These are phyloP conservation scores for Tylopilus rubrobrunneus DNA, from an alignment of 768 basidiomycete genomes.

Conservation along the genomic window DNA sequence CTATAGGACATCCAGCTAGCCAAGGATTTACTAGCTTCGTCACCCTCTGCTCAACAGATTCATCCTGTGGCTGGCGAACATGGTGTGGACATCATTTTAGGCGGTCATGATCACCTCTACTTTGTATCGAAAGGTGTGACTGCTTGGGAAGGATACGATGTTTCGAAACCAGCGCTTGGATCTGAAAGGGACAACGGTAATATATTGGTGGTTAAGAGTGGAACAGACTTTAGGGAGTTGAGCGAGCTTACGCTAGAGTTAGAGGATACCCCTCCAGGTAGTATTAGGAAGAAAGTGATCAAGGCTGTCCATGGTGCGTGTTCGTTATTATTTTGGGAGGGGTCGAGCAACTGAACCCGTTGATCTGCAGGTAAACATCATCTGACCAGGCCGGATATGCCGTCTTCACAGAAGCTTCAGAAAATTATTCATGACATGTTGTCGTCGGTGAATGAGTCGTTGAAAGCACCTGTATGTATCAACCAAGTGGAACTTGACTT, in stretches of 20 bases:
- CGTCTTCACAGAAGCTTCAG: constrained; percentile 51
- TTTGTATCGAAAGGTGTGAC: constrained; percentile 64
- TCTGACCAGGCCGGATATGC: constrained; percentile 52
- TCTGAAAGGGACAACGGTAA: constrained; percentile 72
- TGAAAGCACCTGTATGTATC: constrained; percentile 76
- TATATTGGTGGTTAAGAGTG: constrained; percentile 76
- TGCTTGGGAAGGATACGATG: constrained; percentile 65
- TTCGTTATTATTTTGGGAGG: neutral
- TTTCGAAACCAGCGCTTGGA: constrained; percentile 49
- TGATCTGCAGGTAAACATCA: constrained; percentile 58
- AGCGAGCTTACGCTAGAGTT: constrained; percentile 71
- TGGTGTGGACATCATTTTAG: constrained; percentile 80
- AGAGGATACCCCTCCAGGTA: constrained; percentile 53
- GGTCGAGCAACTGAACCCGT: neutral
- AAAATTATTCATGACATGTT: constrained; percentile 62
- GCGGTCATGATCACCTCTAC: constrained; percentile 88
- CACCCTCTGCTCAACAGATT: constrained; percentile 48
- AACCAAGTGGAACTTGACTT: constrained; percentile 65
- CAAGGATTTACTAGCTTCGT: constrained; percentile 57
- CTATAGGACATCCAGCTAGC: constrained; percentile 68
- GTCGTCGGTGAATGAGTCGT: constrained; percentile 60
- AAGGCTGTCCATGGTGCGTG: constrained; percentile 53
- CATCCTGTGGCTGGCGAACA: constrained; percentile 49
- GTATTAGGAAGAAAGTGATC: constrained; percentile 64
- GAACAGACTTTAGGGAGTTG: constrained; percentile 85